Evolutionary conservation across 306 rosid species (phyloP), one percentile per base, ranked within the genome.

Genomic region (Oemleria cerasiformis): DNA sequence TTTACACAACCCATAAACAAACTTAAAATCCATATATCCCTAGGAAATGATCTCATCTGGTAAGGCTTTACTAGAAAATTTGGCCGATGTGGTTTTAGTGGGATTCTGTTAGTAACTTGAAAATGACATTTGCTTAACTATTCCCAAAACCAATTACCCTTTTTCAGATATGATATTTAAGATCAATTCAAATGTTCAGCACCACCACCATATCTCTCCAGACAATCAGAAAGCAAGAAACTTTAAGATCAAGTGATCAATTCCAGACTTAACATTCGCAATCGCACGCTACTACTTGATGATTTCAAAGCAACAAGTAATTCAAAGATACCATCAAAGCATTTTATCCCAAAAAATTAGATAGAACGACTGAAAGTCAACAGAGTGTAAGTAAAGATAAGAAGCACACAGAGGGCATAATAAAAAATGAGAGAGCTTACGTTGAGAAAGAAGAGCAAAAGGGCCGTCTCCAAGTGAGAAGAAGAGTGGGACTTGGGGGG

Each of bases 371-470:
- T 23, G 4, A 45, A 45, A 7, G 40, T 21, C 39, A 34, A 12
- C 16, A 7, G 39, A 15, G 43, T 9, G 6, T 1, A 51, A 4
- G 41, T 40, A 23, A 45, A 15, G 50, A 45, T 5, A 9, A 40
- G 36, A 16, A 7, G 9, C 44, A 15, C 5, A 14, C 5, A 5
- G 10, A 39, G 4, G 17, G 20, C 49, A 34, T 19, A 8, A 15
- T 16, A 14, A 63, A 8, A 41, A 75, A 71, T 50, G 51, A 43
- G 74, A 7, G 57, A 65, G 43, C 78, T 68, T 70, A 73, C 86
- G 16, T 16, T 5, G 60, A 73, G 77, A 70, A 51, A 63, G 47
- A 51, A 36, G 3, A 19, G 45, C 55, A 12, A 63, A 45, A 42
- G 71, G 8, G 71, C 8, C 25, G 23, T 30, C n/a, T 30, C 67